phyloP scores from a whole-genome alignment of 2,329 filamentous ascomycete genomes.

The Dryadomyces quercivorus region DNA sequence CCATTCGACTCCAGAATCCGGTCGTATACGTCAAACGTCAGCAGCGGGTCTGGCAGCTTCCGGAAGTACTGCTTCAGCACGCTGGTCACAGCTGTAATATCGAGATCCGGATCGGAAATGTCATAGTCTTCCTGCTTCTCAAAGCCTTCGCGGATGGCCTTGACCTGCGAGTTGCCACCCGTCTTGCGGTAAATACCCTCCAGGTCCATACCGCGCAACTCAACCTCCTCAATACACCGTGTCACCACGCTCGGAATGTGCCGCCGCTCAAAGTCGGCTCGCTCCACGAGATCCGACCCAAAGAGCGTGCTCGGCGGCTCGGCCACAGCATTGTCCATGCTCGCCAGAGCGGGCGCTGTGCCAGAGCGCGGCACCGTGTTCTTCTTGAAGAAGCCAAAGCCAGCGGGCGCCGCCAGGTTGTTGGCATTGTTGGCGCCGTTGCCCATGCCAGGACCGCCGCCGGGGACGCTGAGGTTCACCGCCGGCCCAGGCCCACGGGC shows the following conservation, averaged over 20 bases:
- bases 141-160: slow-evolving; percentile 82
- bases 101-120: slow-evolving; percentile 83
- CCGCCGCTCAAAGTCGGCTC: slow-evolving; percentile 77
- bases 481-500: background rate
- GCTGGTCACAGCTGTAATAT: slow-evolving; percentile 93
- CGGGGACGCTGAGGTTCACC: background rate
- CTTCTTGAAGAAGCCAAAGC: slow-evolving; percentile 61
- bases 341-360: slow-evolving; percentile 20
- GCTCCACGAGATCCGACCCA: slow-evolving; percentile 75
- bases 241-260: slow-evolving; percentile 85
- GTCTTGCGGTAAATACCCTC: slow-evolving; percentile 98
- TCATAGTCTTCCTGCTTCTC: slow-evolving; percentile 78
- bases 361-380: slow-evolving; percentile 38
- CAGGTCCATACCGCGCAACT: slow-evolving; percentile 89
- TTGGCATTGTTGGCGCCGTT: background rate
- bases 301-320: slow-evolving; percentile 57
- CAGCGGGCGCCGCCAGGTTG: slow-evolving; percentile 21
- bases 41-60: slow-evolving; percentile 74
- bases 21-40: slow-evolving; percentile 91
- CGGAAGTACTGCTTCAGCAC: slow-evolving; percentile 97
- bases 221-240: slow-evolving; percentile 92
- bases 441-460: background rate
- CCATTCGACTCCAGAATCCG: slow-evolving; percentile 68
- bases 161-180: slow-evolving; percentile 82
- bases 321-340: slow-evolving; percentile 13